Conservation (phyloP, 768 basidiomycete genomes). For the Auricularia auricula-judae region DNA sequence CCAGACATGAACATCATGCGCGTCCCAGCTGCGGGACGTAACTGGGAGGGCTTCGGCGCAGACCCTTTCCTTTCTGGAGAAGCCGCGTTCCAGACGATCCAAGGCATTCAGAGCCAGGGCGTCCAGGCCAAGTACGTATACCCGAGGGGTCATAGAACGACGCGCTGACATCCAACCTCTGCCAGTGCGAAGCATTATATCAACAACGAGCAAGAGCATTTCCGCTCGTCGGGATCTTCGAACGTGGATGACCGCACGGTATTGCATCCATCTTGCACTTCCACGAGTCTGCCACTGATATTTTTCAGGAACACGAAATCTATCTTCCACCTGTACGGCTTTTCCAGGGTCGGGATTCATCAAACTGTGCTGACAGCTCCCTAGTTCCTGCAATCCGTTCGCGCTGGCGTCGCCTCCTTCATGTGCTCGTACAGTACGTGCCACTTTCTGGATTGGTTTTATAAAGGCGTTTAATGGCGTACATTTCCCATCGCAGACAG, state of each 20-base stretch:
- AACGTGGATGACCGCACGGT: constrained; percentile 25
- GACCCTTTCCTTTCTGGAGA: constrained; percentile 46
- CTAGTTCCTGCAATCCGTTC: constrained; percentile 39
- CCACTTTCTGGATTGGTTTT: background rate
- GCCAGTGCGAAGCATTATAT: constrained; percentile 27
- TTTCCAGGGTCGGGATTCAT: constrained; percentile 20
- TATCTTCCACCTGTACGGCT: constrained; percentile 38
- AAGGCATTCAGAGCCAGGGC: constrained; percentile 41
- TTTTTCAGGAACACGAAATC: constrained; percentile 35
- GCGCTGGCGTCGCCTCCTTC: constrained; percentile 53
- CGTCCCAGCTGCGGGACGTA: constrained; percentile 36
- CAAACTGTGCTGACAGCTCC: constrained; percentile 10
- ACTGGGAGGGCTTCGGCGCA: constrained; percentile 37
- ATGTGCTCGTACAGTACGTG: constrained; percentile 54
- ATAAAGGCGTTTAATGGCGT: too few species aligned
- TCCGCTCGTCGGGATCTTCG: constrained; percentile 22
- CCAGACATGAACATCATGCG: constrained; percentile 42
- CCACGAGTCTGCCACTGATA: too few species aligned
- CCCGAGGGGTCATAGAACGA: constrained; percentile 13
- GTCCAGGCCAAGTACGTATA: constrained; percentile 16
- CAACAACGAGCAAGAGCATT: constrained; percentile 24
- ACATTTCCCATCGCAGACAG: too few species aligned
- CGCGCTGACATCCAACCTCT: background rate
- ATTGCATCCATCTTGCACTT: too few species aligned
- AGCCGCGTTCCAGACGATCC: constrained; percentile 42